Base-by-base conservation (phyloP, 345 rosid genomes). In the Hibiscus tridactylites region DNA sequence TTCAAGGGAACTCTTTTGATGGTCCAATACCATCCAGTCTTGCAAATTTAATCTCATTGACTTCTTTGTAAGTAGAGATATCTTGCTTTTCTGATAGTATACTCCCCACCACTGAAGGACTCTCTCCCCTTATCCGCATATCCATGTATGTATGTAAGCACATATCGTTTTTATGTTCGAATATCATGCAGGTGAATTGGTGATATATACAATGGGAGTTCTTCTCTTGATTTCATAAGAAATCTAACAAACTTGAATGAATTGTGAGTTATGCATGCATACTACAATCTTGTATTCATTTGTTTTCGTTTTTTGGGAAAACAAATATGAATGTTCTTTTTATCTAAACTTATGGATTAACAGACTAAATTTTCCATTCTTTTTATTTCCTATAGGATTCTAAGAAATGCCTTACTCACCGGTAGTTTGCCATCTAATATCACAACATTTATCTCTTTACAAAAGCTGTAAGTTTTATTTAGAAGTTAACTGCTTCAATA, bases 221-320 rank as follows among this genome's bases (percentile, higher is more conserved):
- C 87, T 53, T 71, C 87, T 49, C 76, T 86, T 56, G 83, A 52
- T 64, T 86, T 83, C 56, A 39, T 83, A 10, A 75, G 15, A 65
- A 72, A 70, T 29, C 44, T 86, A 79, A 82, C 71, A 76, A 74
- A 54, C 28, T 72, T 86, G 53, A 71, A 59, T 4, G 57, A 61
- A 71, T 75, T 86, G 89, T 86, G 81, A 83, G 85, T 57, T 42
- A 7, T 52, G 1, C 19, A 42, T 7, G 9, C 47, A 5, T 21
- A 21, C 35, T 3, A 31, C 3, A 3, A 0, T 31, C 5, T 0
- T 3, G 35, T 3, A 42, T 42, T 42, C 47, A 42, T 39, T 10
- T 39, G 8, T 39, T 39, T 39, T 39, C 46, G 1, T 39, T 39
- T 39, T 39, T 2, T 3, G 31, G 8, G 3, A 31, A 31, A 29